These are phyloP conservation scores for Laetiporus sulphureus DNA, from an alignment of 1,284 basidiomycete genomes.

Conservation along the genomic window DNA sequence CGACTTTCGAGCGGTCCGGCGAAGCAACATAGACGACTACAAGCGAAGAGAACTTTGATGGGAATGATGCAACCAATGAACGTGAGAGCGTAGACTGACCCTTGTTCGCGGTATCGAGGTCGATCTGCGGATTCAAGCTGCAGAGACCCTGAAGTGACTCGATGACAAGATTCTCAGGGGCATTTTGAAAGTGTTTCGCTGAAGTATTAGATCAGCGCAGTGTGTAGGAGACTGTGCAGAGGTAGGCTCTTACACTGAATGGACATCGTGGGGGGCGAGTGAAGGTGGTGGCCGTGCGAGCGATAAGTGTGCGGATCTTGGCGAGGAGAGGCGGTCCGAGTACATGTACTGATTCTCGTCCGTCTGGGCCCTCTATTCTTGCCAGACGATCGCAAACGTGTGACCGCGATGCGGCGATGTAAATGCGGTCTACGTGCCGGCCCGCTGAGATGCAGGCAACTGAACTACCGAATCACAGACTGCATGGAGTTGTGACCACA, in stretches of 20 bases:
- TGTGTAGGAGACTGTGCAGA: too few species aligned
- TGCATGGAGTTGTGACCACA: too few species aligned
- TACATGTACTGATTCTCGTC: too few species aligned
- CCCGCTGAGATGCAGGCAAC: neutral
- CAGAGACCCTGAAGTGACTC: constrained; percentile 75
- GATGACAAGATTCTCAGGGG: constrained; percentile 60
- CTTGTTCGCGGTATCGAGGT: constrained; percentile 62
- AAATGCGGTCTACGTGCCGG: neutral
- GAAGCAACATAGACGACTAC: constrained; percentile 58
- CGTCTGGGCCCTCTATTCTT: neutral
- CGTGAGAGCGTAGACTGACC: too few species aligned
- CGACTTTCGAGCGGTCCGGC: constrained; percentile 61
- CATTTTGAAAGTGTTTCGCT: constrained; percentile 76
- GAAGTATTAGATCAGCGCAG: constrained; percentile 4
- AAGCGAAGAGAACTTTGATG: too few species aligned
- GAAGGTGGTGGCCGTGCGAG: too few species aligned
- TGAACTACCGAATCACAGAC: too few species aligned
- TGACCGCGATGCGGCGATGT: constrained; percentile 1
- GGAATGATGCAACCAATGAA: too few species aligned
- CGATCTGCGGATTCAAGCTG: constrained; percentile 62
- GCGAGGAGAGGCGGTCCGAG: too few species aligned
- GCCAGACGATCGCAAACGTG: too few species aligned
- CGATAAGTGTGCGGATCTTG: neutral
- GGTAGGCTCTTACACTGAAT: constrained; percentile 20
- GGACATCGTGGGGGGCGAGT: constrained; percentile 19